Conservation (phyloP, 2,329 filamentous ascomycete genomes). For the Scytalidium sp. region DNA sequence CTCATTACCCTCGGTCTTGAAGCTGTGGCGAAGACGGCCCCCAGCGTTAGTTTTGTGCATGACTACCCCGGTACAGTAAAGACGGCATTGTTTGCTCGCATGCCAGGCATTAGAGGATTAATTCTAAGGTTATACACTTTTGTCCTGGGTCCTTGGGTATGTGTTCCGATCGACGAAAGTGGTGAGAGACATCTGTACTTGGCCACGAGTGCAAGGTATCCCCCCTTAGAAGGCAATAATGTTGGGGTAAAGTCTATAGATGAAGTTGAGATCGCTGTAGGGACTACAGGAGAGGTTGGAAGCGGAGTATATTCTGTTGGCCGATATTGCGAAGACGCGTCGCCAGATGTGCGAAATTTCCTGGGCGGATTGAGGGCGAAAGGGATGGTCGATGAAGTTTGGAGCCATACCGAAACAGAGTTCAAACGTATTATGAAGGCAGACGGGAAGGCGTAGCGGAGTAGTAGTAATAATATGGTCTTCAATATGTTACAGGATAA, state of each 20-base stretch:
- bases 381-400: constrained; percentile 12
- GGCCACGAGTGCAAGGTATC: constrained; percentile 15
- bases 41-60: constrained; percentile 18
- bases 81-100: constrained; percentile 4
- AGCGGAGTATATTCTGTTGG: constrained; percentile 17
- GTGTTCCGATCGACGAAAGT: constrained; percentile 15
- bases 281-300: constrained; percentile 10
- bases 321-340: constrained; percentile 11
- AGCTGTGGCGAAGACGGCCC: constrained; percentile 11
- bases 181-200: constrained; percentile 19
- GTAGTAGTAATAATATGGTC: too few relatives aligned
- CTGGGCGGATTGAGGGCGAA: constrained; percentile 8
- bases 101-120: constrained; percentile 2
- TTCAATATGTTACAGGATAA: too few relatives aligned
- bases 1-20: constrained; percentile 17
- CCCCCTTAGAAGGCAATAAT: background rate
- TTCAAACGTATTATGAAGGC: constrained; percentile 10
- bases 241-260: constrained; percentile 2
- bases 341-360: constrained; percentile 6
- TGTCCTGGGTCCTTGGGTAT: constrained; percentile 2
- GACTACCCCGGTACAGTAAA: constrained; percentile 17
- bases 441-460: too few relatives aligned
- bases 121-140: background rate
- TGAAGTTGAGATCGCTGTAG: constrained; percentile 7
- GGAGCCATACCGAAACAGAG: constrained; percentile 10